Evolutionary conservation across 2,329 filamentous ascomycete species (phyloP).

Genomic region (Monosporascus sp.): DNA sequence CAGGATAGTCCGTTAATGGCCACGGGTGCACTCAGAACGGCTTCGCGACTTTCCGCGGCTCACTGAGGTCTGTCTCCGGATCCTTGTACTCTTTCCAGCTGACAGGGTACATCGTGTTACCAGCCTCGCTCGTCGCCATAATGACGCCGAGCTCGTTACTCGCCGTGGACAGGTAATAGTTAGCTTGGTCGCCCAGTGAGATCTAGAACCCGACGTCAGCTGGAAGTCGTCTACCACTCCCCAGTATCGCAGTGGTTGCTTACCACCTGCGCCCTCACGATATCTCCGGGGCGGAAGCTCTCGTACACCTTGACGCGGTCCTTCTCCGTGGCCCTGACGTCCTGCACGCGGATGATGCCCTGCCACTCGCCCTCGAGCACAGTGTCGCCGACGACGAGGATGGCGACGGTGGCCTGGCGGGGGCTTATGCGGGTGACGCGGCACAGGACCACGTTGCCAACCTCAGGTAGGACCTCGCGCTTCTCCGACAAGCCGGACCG

Average conservation of each 20-base stretch:
- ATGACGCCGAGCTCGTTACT: slow-evolving; percentile 90
- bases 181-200: slow-evolving; percentile 85
- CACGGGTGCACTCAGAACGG: slow-evolving; percentile 57
- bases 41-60: slow-evolving; percentile 89
- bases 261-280: slow-evolving; percentile 80
- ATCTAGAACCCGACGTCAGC: slow-evolving; percentile 45
- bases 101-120: slow-evolving; percentile 86
- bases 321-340: slow-evolving; percentile 92
- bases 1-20: background rate
- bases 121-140: slow-evolving; percentile 81
- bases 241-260: slow-evolving; percentile 26
- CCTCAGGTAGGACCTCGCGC: slow-evolving; percentile 73
- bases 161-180: slow-evolving; percentile 91
- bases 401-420: slow-evolving; percentile 78
- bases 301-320: slow-evolving; percentile 89
- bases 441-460: slow-evolving; percentile 75
- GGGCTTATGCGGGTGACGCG: slow-evolving; percentile 81
- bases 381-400: slow-evolving; percentile 71
- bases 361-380: slow-evolving; percentile 77
- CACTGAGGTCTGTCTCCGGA: slow-evolving; percentile 67
- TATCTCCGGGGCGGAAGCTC: slow-evolving; percentile 86
- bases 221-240: slow-evolving; percentile 5
- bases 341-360: slow-evolving; percentile 79
- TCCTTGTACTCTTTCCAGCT: slow-evolving; percentile 96
- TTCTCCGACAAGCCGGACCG: slow-evolving; percentile 38